phyloP scores from a whole-genome alignment of 2,329 filamentous ascomycete genomes.

The Colletotrichum sp. region DNA sequence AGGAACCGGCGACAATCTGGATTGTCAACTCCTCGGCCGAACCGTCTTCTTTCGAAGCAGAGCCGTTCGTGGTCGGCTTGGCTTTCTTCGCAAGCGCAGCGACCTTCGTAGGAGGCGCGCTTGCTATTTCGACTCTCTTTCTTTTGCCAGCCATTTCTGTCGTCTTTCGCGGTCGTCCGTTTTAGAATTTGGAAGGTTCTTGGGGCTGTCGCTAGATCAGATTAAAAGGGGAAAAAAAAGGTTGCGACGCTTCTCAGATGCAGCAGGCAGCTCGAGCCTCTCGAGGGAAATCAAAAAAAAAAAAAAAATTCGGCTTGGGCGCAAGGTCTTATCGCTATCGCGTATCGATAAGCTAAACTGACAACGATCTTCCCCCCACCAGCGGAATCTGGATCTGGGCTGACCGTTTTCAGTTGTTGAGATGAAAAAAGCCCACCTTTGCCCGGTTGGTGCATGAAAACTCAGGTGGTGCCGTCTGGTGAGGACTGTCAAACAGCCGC shows the following conservation, averaged over 20 bases:
- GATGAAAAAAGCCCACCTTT: background rate
- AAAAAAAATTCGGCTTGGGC: slow-evolving; percentile 12
- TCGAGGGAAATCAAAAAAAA: background rate
- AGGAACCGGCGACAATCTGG: slow-evolving; percentile 91
- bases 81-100: slow-evolving; percentile 35
- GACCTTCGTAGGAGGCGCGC: slow-evolving; percentile 27
- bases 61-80: slow-evolving; percentile 25
- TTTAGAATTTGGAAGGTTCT: background rate
- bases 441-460: background rate
- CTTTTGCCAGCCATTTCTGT: slow-evolving; percentile 47
- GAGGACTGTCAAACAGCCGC: background rate
- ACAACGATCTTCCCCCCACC: background rate
- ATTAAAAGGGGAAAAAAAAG: background rate
- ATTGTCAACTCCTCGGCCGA: slow-evolving; percentile 58
- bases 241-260: background rate
- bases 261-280: background rate
- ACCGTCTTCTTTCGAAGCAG: slow-evolving; percentile 2
- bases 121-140: slow-evolving; percentile 46
- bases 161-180: background rate
- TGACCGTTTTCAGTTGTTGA: background rate
- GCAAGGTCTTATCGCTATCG: slow-evolving; percentile 17
- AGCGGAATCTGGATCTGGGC: background rate
- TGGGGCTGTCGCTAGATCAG: background rate
- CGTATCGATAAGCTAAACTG: slow-evolving; percentile 19
- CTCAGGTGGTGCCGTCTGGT: slow-evolving; percentile 4